Evolutionary conservation across 2,329 filamentous ascomycete genomes (phyloP).

Genomic region (Huntiella bhutanensis): DNA sequence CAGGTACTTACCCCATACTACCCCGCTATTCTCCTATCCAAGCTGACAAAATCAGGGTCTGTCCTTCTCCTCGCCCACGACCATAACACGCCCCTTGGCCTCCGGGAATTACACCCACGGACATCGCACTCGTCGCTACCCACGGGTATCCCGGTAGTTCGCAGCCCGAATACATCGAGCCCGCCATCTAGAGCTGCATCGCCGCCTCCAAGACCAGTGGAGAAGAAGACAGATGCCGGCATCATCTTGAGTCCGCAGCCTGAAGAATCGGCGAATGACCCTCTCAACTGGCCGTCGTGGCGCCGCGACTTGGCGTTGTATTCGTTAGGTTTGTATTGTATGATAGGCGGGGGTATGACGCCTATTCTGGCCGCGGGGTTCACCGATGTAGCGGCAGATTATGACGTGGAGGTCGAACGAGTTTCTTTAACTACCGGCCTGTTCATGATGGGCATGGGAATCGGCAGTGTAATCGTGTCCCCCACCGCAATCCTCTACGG

Average conservation of each 20-base stretch:
- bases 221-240: constrained; percentile 64
- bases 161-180: constrained; percentile 17
- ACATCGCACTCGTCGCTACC: constrained; percentile 40
- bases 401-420: constrained; percentile 45
- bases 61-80: constrained; percentile 36
- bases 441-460: constrained; percentile 82
- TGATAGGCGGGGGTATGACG: constrained; percentile 85
- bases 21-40: background rate
- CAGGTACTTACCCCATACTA: constrained; percentile 32
- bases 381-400: constrained; percentile 50
- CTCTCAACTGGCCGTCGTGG: constrained; percentile 77
- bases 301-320: constrained; percentile 62
- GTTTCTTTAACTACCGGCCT: constrained; percentile 79
- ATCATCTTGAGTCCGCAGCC: constrained; percentile 86
- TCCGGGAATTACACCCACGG: constrained; percentile 36
- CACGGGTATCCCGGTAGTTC: constrained; percentile 22
- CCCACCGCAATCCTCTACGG: constrained; percentile 83
- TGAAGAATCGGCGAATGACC: constrained; percentile 77
- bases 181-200: constrained; percentile 5
- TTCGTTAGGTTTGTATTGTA: constrained; percentile 77
- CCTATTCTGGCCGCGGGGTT: constrained; percentile 82
- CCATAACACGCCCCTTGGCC: constrained; percentile 39
- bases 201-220: constrained; percentile 14
- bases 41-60: constrained; percentile 18
- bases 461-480: constrained; percentile 68